Conservation (phyloP, 768 basidiomycete species). For the Tulasnella sp. region DNA sequence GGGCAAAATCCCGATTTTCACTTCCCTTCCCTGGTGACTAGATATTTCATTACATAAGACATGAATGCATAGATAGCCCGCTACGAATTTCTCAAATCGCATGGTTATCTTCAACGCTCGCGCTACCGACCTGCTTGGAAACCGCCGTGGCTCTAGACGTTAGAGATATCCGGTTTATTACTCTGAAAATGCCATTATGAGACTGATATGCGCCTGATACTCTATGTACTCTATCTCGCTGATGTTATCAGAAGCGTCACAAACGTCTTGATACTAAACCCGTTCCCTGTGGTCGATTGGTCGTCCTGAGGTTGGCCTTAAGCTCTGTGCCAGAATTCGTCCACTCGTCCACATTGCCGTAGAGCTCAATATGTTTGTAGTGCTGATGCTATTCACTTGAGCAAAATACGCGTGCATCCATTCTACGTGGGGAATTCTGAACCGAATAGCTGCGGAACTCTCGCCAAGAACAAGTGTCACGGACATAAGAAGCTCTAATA, state of each 20-base stretch:
- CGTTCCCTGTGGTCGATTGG: background rate
- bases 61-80: background rate
- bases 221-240: background rate
- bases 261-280: background rate
- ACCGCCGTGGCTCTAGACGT: background rate
- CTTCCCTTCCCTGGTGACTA: background rate
- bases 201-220: background rate
- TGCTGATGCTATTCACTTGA: no score
- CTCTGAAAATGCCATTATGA: background rate
- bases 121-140: conserved; percentile 9
- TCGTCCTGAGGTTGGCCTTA: background rate
- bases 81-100: background rate
- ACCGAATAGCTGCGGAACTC: no score
- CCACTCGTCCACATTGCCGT: no score
- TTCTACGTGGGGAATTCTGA: no score
- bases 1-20: background rate
- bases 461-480: no score
- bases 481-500: no score
- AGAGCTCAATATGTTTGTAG: no score
- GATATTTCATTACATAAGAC: background rate
- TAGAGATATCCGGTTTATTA: background rate
- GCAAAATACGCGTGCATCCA: no score
- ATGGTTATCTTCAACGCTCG: conserved; percentile 5
- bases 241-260: background rate
- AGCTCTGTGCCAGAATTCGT: background rate